These are phyloP conservation scores for Ulmus americana DNA, from an alignment of 331 rosid species.

Conservation along the genomic window DNA sequence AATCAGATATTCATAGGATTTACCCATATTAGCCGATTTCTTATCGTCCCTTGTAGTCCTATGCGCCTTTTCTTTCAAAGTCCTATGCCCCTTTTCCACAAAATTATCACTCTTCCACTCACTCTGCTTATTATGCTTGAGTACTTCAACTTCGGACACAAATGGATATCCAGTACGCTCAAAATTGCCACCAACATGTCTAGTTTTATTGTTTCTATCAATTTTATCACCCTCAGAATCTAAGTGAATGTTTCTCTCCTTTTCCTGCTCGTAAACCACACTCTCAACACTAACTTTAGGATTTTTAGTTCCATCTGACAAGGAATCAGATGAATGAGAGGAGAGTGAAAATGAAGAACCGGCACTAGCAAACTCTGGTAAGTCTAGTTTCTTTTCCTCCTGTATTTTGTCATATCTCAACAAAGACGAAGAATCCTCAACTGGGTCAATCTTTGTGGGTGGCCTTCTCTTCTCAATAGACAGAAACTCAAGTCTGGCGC, in stretches of 20 bases:
- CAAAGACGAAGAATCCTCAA: constrained; percentile 22
- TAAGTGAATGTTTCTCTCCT: neutral
- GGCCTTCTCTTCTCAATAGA: constrained; percentile 51
- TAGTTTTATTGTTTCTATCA: constrained; percentile 4
- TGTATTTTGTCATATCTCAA: constrained; percentile 15
- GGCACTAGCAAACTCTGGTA: constrained; percentile 38
- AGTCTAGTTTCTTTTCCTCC: constrained; percentile 30
- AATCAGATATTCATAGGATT: constrained; percentile 6
- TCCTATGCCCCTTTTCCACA: constrained; percentile 2
- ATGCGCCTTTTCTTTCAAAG: neutral
- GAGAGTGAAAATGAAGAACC: constrained; percentile 49
- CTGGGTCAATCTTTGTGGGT: constrained; percentile 15
- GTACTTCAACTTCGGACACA: constrained; percentile 12
- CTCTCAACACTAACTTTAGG: constrained; percentile 10
- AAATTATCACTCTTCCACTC: neutral
- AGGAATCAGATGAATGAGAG: constrained; percentile 29
- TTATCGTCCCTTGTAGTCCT: constrained; percentile 14
- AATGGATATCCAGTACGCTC: constrained; percentile 2
- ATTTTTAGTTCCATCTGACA: constrained; percentile 13
- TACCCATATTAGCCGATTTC: constrained; percentile 5
- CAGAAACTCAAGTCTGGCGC: constrained; percentile 58
- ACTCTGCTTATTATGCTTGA: neutral
- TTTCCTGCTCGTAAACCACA: neutral
- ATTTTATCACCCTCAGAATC: neutral
- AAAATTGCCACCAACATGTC: constrained; percentile 15